A percentile compares a stretch with the other conserved stretches of the same genome.
Evolutionary conservation across 1,284 basidiomycete species (phyloP).

Genomic region (Cerrena zonata): DNA sequence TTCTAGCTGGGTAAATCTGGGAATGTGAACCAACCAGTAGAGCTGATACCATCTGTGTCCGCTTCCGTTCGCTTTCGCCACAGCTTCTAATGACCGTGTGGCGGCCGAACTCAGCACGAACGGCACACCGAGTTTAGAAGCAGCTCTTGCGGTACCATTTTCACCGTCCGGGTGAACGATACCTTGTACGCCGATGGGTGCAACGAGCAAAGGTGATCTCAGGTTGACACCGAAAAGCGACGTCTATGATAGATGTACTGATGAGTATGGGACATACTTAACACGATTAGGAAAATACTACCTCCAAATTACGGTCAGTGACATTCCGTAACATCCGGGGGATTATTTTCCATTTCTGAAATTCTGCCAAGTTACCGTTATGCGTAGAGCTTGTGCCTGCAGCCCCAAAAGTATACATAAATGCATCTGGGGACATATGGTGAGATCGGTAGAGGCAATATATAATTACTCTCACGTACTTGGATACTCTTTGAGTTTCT

Average conservation of each 20-base stretch:
- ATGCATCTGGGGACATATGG: slow-evolving; percentile 40
- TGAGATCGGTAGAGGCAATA: slow-evolving; percentile 5
- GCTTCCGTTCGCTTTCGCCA: slow-evolving; percentile 59
- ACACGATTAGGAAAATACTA: too few species aligned
- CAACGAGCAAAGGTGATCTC: slow-evolving; percentile 60
- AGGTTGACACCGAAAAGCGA: slow-evolving; percentile 66
- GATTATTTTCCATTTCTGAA: slow-evolving; percentile 59
- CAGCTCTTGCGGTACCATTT: slow-evolving; percentile 62
- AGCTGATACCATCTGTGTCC: slow-evolving; percentile 75
- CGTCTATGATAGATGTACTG: slow-evolving; percentile 43
- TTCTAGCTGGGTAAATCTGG: slow-evolving; percentile 51
- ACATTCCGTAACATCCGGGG: slow-evolving; percentile 76
- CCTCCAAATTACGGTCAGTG: slow-evolving; percentile 56
- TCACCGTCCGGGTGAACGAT: slow-evolving; percentile 67
- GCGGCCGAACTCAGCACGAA: slow-evolving; percentile 71
- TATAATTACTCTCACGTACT: slow-evolving; percentile 21
- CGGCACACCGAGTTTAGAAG: slow-evolving; percentile 56
- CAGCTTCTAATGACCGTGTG: slow-evolving; percentile 65
- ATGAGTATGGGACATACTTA: background rate
- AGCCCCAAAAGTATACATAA: slow-evolving; percentile 56
- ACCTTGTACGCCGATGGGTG: slow-evolving; percentile 72
- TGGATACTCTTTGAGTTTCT: slow-evolving; percentile 35
- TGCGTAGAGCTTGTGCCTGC: slow-evolving; percentile 58
- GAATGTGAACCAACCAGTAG: slow-evolving; percentile 63
- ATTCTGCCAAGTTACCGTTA: slow-evolving; percentile 48